Conservation (phyloP, 768 basidiomycete genomes). For the Panaeolus cyanescens region DNA sequence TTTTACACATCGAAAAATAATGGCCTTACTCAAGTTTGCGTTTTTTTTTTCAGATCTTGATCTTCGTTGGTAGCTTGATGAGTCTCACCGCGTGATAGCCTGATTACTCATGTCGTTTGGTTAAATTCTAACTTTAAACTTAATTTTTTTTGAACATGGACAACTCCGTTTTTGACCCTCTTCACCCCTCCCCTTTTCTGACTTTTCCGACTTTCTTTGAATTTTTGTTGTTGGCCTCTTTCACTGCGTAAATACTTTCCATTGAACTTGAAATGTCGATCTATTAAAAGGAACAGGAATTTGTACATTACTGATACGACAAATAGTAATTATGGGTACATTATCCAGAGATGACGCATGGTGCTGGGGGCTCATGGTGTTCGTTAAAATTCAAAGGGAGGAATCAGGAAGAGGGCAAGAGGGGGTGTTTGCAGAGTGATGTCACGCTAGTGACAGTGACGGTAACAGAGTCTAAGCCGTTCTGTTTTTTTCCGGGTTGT, state of each 20-base stretch:
- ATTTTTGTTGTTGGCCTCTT: not conserved
- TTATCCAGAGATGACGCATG: too few relatives aligned
- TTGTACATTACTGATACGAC: not conserved
- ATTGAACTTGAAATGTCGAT: not conserved
- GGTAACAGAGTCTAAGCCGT: too few relatives aligned
- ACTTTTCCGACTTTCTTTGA: not conserved
- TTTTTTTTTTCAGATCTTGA: constrained; percentile 69
- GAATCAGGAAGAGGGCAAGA: too few relatives aligned
- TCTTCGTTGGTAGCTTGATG: constrained; percentile 95
- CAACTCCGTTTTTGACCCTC: not conserved
- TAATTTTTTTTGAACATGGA: not conserved
- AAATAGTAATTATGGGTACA: too few relatives aligned
- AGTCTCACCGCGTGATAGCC: constrained; percentile 50
- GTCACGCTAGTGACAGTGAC: too few relatives aligned
- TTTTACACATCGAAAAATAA: not conserved
- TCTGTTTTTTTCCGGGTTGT: too few relatives aligned
- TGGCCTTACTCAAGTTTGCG: not conserved
- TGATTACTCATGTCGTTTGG: too few relatives aligned
- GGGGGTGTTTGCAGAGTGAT: too few relatives aligned
- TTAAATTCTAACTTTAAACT: not conserved
- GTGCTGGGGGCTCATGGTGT: too few relatives aligned
- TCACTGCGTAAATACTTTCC: not conserved
- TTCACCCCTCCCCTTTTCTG: not conserved
- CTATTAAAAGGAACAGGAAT: not conserved
- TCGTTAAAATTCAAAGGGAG: too few relatives aligned